Conservation (phyloP, 164 flowering plant species). For the Echeveria elegans region DNA sequence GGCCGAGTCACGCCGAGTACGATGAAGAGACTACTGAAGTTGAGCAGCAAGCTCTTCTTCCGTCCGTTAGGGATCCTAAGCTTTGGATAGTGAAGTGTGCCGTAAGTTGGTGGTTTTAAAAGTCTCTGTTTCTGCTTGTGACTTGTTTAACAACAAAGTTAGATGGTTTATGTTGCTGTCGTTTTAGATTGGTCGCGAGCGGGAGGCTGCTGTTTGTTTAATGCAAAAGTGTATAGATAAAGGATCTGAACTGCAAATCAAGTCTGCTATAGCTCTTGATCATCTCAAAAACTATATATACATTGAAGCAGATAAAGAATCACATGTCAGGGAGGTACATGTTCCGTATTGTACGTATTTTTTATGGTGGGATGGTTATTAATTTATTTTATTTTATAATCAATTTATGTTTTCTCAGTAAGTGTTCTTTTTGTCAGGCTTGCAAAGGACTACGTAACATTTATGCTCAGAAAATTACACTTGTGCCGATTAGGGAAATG, state of each 20-base stretch:
- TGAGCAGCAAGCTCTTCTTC: constrained; percentile 92
- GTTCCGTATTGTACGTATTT: background rate
- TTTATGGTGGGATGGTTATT: background rate
- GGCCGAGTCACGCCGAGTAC: constrained; percentile 49
- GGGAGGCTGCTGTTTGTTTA: constrained; percentile 83
- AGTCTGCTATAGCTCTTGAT: constrained; percentile 86
- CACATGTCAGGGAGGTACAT: constrained; percentile 92
- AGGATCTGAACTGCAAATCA: constrained; percentile 80
- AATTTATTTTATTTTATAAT: background rate
- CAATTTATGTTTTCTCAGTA: background rate
- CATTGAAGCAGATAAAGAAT: constrained; percentile 93
- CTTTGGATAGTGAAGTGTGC: constrained; percentile 96
- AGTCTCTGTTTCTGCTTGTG: constrained; percentile 1
- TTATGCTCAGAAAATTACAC: constrained; percentile 45
- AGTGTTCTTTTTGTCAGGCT: constrained; percentile 42
- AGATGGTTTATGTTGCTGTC: background rate
- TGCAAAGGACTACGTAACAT: constrained; percentile 82
- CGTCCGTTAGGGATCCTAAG: constrained; percentile 92
- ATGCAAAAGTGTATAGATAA: constrained; percentile 89
- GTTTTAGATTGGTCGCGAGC: constrained; percentile 75
- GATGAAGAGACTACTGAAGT: constrained; percentile 94
- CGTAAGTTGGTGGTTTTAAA: constrained; percentile 35
- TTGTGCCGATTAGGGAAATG: constrained; percentile 96
- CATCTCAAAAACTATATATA: constrained; percentile 85
- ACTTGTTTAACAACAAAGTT: background rate